phyloP scores from a whole-genome alignment of 164 flowering plant genomes.

The Liquidambar formosana region DNA sequence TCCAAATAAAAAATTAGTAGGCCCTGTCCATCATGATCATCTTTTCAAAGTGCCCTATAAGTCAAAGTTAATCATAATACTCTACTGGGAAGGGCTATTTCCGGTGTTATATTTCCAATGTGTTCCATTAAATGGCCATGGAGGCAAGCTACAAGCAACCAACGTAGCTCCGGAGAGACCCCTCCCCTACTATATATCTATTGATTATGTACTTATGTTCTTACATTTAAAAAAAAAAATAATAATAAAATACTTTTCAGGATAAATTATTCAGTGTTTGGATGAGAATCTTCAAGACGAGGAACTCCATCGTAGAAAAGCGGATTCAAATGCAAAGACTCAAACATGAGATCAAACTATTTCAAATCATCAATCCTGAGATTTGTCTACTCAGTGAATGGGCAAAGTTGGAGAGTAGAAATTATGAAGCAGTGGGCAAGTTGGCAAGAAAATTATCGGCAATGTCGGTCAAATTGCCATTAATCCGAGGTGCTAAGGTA shows the following conservation, averaged over 20 bases:
- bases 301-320: constrained; percentile 40
- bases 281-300: constrained; percentile 30
- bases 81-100: too few species aligned
- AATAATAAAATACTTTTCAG: constrained; percentile 33
- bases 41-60: too few species aligned
- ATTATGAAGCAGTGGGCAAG: constrained; percentile 54
- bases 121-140: too few species aligned
- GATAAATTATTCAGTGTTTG: constrained; percentile 31
- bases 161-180: too few species aligned
- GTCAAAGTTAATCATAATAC: too few species aligned
- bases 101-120: too few species aligned
- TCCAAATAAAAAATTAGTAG: too few species aligned
- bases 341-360: constrained; percentile 39
- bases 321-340: constrained; percentile 39
- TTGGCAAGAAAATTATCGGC: constrained; percentile 38
- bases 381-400: constrained; percentile 50
- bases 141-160: too few species aligned
- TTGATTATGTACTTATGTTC: too few species aligned
- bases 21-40: too few species aligned
- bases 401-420: constrained; percentile 52
- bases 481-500: constrained; percentile 60
- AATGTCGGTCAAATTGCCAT: constrained; percentile 39
- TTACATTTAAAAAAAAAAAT: too few species aligned
- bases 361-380: constrained; percentile 35
- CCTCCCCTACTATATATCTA: too few species aligned